Base-by-base conservation (phyloP, 1,284 basidiomycete species). In the Kwoniella shivajii region DNA sequence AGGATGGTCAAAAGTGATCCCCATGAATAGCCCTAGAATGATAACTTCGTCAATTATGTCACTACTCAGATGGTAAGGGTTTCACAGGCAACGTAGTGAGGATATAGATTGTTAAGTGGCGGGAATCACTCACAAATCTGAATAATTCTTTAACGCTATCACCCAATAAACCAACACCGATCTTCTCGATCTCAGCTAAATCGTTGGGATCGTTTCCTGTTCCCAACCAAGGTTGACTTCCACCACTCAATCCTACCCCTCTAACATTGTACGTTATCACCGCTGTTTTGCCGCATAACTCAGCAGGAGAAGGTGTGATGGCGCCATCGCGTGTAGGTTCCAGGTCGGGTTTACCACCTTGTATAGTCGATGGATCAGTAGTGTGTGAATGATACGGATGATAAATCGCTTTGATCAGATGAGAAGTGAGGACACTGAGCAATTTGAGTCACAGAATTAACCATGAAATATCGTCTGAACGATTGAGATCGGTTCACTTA, bases 11-110 rank as follows among this genome's bases (percentile, higher is more conserved):
- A 68, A 62, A 24, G 65, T 39, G 13, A 67, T 10, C 74, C 74
- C 65, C 70, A 75, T 9, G 74, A 76, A 54, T 76, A 76, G 4
- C 73, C 74, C 74, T 76, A 31, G 46, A 16, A 22, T n/a, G n/a
- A n/a, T n/a, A n/a, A n/a, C n/a, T n/a, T n/a, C n/a, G n/a, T n/a
- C n/a, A n/a, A n/a, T n/a, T n/a, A n/a, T n/a, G n/a, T n/a, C n/a
- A n/a, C n/a, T n/a, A n/a, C n/a, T n/a, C n/a, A n/a, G n/a, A n/a
- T n/a, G n/a, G n/a, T n/a, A n/a, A n/a, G n/a, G n/a, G n/a, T n/a
- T n/a, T n/a, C n/a, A n/a, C n/a, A n/a, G n/a, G n/a, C n/a, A n/a
- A n/a, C n/a, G n/a, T n/a, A n/a, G n/a, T 18, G 11, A 39, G n/a
- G 22, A 10, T 2, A n/a, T 10, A 20, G 11, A 20, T 20, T 39